Conservation (phyloP, 2,329 filamentous ascomycete species). For the Calonectria hawksworthii region DNA sequence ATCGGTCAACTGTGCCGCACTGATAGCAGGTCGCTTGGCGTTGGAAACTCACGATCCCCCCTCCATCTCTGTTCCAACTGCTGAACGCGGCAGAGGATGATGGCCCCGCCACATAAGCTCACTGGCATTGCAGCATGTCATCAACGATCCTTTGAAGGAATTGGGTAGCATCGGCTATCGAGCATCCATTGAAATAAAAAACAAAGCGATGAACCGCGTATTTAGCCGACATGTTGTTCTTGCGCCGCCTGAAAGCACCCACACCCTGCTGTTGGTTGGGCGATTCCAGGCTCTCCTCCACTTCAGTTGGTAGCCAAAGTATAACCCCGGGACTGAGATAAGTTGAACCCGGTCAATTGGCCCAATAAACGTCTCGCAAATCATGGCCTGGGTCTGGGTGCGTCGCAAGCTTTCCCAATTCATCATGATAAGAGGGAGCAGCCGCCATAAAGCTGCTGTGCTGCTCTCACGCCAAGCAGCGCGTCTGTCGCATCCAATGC, state of each 20-base stretch:
- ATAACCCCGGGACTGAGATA: neutral
- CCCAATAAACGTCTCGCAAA: neutral
- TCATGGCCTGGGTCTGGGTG: neutral
- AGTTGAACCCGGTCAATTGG: neutral
- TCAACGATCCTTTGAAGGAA: neutral
- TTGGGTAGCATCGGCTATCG: neutral
- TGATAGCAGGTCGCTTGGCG: neutral
- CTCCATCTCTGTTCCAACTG: neutral
- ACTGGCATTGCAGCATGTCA: neutral
- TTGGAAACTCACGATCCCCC: neutral
- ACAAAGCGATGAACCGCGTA: neutral
- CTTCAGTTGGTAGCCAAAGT: neutral
- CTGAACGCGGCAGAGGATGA: neutral
- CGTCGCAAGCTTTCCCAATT: neutral
- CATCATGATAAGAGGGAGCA: neutral
- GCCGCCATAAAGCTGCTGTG: neutral
- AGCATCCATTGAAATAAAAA: neutral
- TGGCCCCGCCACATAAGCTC: neutral
- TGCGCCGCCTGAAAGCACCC: neutral
- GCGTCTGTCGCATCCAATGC: neutral
- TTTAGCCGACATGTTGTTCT: neutral
- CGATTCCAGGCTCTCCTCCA: neutral
- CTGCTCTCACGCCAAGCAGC: neutral
- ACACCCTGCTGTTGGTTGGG: constrained; percentile 4
- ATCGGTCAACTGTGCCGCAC: neutral